phyloP scores from a whole-genome alignment of 768 basidiomycete genomes.

The Hirschioporus abietinus region DNA sequence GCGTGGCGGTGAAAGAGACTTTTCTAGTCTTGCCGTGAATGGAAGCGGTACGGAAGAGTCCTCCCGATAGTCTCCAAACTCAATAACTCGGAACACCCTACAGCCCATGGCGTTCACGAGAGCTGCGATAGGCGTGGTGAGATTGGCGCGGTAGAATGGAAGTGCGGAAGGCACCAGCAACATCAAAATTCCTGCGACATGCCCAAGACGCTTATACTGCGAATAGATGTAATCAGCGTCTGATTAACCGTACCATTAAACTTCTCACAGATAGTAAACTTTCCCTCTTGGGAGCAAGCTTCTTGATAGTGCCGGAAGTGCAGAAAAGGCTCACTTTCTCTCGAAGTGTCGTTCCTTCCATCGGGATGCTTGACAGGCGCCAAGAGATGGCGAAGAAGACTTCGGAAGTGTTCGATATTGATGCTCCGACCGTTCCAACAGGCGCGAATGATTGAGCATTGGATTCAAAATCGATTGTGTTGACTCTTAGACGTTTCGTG shows the following conservation, averaged over 20 bases:
- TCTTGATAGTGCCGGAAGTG: not conserved
- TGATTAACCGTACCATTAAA: not conserved
- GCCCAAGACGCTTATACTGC: not conserved
- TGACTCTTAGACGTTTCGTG: too few species aligned
- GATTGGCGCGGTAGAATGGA: conserved; percentile 22
- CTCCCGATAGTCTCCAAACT: conserved; percentile 13
- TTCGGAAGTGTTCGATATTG: conserved; percentile 26
- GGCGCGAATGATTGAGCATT: conserved; percentile 20
- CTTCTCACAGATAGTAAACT: not conserved
- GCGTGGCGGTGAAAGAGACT: not conserved
- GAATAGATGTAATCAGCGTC: not conserved
- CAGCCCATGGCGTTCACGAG: conserved; percentile 30
- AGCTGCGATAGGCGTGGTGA: conserved; percentile 23
- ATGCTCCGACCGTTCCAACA: conserved; percentile 20
- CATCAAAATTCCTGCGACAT: not conserved
- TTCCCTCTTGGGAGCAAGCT: not conserved
- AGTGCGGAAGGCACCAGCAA: conserved; percentile 7
- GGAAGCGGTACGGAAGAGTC: not conserved
- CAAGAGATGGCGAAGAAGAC: conserved; percentile 33
- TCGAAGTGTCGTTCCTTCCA: not conserved
- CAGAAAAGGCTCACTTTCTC: not conserved
- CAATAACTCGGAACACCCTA: conserved; percentile 27
- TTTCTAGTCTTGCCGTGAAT: not conserved
- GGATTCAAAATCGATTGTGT: too few species aligned
- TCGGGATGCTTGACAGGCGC: conserved; percentile 13